Evolutionary conservation across 441 rosid species (phyloP), one percentile per base, ranked within the genome.

Genomic region (Macaranga tanarius): DNA sequence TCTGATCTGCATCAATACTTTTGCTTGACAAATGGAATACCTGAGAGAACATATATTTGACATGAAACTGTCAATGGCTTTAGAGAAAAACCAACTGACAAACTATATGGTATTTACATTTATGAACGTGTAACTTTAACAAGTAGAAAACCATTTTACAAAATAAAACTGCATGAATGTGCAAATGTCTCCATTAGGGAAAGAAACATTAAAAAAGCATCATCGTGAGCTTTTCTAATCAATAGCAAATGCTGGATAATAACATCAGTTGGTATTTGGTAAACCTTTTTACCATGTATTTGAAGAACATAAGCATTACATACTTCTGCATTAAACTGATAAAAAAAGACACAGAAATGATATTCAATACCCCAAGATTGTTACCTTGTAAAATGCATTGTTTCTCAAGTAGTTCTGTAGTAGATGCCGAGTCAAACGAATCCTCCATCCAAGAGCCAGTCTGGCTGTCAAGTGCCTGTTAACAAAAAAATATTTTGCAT

Each of bases 381-480:
- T 34, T 82, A 96, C 99, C 97, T 90, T 90, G 90, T 96, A 96
- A 84, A 96, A 96, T 54, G 98, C 88, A 83, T 96, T 96, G 76
- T 91, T 87, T 86, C 92, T 89, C 84, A 96, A 84, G 83, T 96
- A 96, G 77, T 85, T 90, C 82, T 85, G 87, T 19, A 96, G 86
- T 72, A 96, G 79, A 87, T 96, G 98, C 62, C 87, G 93, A 69
- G 99, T 96, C 89, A 96, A 83, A 58, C 89, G 90, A 76, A 89
- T 88, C 85, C 99, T 90, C 98, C 99, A 96, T 67, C 95, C 97
- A 83, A 96, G 96, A 64, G 98, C 98, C 77, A 96, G 83, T 70
- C 85, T 89, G 74, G 92, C 83, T n/a, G 91, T 93, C 81, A 93
- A 78, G 79, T 92, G 96, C 86, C 99, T 96, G 89, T 65, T 58